Evolutionary conservation across 805 yeast genomes (phyloP), one percentile per base, ranked within the genome.

Genomic region (Spathaspora arborariae): DNA sequence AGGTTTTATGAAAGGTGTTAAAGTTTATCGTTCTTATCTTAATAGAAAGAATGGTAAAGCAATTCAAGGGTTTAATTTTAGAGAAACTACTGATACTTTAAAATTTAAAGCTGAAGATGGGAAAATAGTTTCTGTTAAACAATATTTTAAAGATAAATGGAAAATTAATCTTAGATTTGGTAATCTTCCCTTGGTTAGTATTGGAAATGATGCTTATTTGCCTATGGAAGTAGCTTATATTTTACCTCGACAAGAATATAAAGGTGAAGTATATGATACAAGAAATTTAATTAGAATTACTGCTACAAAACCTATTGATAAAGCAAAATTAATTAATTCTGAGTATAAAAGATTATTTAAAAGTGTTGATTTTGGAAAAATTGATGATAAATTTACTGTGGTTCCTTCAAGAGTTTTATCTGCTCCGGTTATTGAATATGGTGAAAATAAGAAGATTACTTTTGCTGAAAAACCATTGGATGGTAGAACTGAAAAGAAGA

Each of bases 391-490:
- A 26, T 46, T 46, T n/a, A 39, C 33, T 2, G 45, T 37, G n/a
- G 49, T 46, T 27, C 49, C 46, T 13, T 33, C 49, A 7, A 42
- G 49, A 39, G 49, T 46, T 5, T 46, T 46, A 26, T 11, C 38
- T 11, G 49, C 49, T 10, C 49, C 49, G 9, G 20, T 15, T 22
- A 39, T 46, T 43, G 41, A 46, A 27, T 46, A 46, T 33, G 44
- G 44, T 15, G 41, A 30, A 13, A 39, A 42, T 10, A 39, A 38
- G 20, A 33, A 10, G 7, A 39, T 46, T 19, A 20, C 13, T 2
- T 46, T 42, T 21, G 20, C 15, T 10, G 49, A 42, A 35, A 20
- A 16, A 18, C 9, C 46, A 11, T 22, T 22, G 21, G 46, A 46
- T 34, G 49, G 49, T 13, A 42, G 42, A 39, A 33, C 37, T 4